These are phyloP conservation scores for Colletotrichum lini DNA, from an alignment of 2,329 filamentous ascomycete genomes.

Conservation along the genomic window DNA sequence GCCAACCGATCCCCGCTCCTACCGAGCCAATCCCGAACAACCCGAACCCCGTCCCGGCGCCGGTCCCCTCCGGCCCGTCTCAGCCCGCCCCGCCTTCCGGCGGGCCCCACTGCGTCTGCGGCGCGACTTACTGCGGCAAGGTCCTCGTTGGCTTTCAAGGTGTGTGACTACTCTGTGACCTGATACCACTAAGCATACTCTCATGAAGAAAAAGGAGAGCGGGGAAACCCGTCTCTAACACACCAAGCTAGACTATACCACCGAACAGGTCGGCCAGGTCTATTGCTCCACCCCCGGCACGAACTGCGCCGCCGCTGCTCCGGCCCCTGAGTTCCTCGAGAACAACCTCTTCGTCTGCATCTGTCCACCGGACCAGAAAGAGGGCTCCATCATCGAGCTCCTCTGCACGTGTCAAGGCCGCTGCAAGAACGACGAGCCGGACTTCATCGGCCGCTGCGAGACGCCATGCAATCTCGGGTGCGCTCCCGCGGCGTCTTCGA, in stretches of 20 bases:
- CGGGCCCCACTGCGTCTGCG: constrained; percentile 56
- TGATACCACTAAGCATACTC: not conserved
- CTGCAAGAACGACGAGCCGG: constrained; percentile 56
- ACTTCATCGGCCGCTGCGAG: constrained; percentile 57
- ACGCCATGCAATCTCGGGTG: constrained; percentile 55
- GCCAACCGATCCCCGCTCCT: constrained; percentile 3
- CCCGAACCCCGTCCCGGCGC: constrained; percentile 15
- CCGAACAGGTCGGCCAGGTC: constrained; percentile 50
- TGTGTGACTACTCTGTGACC: not conserved
- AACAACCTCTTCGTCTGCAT: constrained; percentile 57
- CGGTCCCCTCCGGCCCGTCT: constrained; percentile 9
- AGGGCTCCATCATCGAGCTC: constrained; percentile 54
- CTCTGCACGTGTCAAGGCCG: constrained; percentile 55
- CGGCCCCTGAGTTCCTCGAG: constrained; percentile 48
- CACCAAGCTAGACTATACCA: constrained; percentile 35
- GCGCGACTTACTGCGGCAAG: constrained; percentile 58
- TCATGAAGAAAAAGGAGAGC: not conserved
- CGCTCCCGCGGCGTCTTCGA: constrained; percentile 21
- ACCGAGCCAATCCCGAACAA: constrained; percentile 32
- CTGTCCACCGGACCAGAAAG: constrained; percentile 51
- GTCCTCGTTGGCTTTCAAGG: constrained; percentile 51
- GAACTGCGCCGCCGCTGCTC: constrained; percentile 50
- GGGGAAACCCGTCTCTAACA: not conserved
- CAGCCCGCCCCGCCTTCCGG: constrained; percentile 40
- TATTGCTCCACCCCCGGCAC: constrained; percentile 57